A percentile compares a stretch with the other conserved stretches of the same genome.
Evolutionary conservation across 2,329 filamentous ascomycete species (phyloP).

Genomic region (Herpotrichia juniperi): DNA sequence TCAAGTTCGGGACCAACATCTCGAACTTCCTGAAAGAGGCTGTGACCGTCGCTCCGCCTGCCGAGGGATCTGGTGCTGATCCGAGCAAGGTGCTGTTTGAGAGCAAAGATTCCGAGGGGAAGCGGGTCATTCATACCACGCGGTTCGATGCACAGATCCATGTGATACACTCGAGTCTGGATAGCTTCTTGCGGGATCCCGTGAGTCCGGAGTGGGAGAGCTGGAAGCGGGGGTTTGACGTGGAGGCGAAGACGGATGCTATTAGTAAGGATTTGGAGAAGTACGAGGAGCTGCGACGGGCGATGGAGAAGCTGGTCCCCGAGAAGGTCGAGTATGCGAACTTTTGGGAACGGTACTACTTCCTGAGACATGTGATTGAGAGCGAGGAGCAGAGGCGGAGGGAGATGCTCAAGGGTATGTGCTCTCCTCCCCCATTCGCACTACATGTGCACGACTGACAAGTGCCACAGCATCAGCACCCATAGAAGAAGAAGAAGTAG

Average conservation of each 20-base stretch:
- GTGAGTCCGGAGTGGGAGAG: conserved; percentile 73
- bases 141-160: conserved; percentile 95
- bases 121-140: conserved; percentile 92
- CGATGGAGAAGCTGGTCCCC: conserved; percentile 97
- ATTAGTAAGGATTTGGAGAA: conserved; percentile 83
- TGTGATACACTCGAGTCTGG: conserved; percentile 84
- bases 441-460: background rate
- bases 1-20: conserved; percentile 90
- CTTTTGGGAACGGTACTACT: conserved; percentile 97
- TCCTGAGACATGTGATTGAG: conserved; percentile 89
- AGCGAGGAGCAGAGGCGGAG: conserved; percentile 87
- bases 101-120: conserved; percentile 87
- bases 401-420: conserved; percentile 86
- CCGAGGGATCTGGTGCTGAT: conserved; percentile 51
- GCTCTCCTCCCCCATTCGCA: background rate
- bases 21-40: conserved; percentile 90
- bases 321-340: conserved; percentile 85
- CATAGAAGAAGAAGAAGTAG: conserved; percentile 75
- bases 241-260: conserved; percentile 81
- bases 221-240: conserved; percentile 78
- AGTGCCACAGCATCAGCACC: conserved; percentile 59
- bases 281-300: conserved; percentile 81
- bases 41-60: conserved; percentile 81
- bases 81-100: conserved; percentile 77
- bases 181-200: conserved; percentile 83